Evolutionary conservation across 2,329 filamentous ascomycete genomes (phyloP).

Genomic region (Colletotrichum camelliae): DNA sequence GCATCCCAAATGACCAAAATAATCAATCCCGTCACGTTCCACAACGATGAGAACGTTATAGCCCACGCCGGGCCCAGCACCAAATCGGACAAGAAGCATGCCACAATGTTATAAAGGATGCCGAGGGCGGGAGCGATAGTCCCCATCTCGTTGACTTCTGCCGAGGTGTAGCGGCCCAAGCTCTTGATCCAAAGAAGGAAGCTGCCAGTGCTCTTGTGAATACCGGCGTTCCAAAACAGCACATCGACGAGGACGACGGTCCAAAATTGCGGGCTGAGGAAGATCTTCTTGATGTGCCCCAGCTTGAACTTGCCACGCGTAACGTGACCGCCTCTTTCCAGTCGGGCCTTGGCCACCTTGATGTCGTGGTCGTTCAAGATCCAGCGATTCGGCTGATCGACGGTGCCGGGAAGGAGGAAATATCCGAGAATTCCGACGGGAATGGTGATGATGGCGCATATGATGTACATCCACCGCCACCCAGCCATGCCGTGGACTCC

Average conservation of each 20-base stretch:
- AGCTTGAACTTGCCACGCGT: constrained; percentile 40
- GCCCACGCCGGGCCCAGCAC: constrained; percentile 36
- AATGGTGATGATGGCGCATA: constrained; percentile 49
- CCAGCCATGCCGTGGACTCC: constrained; percentile 43
- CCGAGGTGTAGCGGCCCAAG: constrained; percentile 45
- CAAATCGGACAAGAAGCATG: constrained; percentile 16
- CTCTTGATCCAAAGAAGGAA: constrained; percentile 45
- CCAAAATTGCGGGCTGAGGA: constrained; percentile 44
- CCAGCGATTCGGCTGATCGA: constrained; percentile 32
- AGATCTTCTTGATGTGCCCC: constrained; percentile 36
- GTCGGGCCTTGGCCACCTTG: constrained; percentile 27
- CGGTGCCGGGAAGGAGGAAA: constrained; percentile 40
- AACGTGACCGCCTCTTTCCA: constrained; percentile 46
- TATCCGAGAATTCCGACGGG: constrained; percentile 43
- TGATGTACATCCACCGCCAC: constrained; percentile 54
- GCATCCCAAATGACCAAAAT: constrained; percentile 62
- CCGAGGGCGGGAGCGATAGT: constrained; percentile 13
- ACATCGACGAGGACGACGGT: constrained; percentile 40
- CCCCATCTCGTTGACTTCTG: constrained; percentile 57
- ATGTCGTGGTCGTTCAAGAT: constrained; percentile 33
- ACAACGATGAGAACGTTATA: constrained; percentile 11
- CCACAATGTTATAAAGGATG: constrained; percentile 7
- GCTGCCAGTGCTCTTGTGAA: constrained; percentile 38
- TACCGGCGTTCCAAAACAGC: constrained; percentile 54
- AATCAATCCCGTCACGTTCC: constrained; percentile 6